phyloP scores from a whole-genome alignment of 106 monocot genomes.

The Platanthera guangdongensis region DNA sequence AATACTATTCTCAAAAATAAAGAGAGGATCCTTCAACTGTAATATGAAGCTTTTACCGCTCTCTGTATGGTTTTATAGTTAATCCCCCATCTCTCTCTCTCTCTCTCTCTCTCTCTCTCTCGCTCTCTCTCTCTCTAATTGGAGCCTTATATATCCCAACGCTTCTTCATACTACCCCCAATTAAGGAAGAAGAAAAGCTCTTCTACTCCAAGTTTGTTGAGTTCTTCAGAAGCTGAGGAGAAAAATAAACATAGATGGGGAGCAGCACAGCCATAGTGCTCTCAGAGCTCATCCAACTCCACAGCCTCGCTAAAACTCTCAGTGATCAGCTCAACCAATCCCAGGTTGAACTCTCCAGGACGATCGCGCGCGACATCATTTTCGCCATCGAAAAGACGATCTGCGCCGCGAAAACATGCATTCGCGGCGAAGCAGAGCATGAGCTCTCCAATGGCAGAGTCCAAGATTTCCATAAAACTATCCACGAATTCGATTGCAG shows the following conservation, averaged over 20 bases:
- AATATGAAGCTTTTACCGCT: no score
- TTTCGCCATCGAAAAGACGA: constrained; percentile 6
- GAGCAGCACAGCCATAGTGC: background rate
- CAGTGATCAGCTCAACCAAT: background rate
- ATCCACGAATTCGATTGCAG: background rate
- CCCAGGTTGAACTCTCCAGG: background rate
- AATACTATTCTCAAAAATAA: no score
- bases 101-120: no score
- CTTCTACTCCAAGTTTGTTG: background rate
- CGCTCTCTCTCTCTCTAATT: background rate
- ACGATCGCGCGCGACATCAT: constrained; percentile 11
- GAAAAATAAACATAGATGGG: background rate
- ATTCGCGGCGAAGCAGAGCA: background rate
- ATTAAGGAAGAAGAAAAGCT: background rate
- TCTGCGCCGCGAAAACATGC: background rate
- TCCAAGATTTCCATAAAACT: background rate
- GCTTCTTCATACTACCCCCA: background rate
- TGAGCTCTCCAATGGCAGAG: background rate
- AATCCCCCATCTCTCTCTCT: no score
- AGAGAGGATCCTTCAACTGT: no score
- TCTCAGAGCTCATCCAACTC: background rate
- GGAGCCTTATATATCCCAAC: background rate
- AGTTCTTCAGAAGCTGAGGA: no score
- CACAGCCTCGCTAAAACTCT: constrained; percentile 3
- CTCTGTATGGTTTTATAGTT: no score